Evolutionary conservation across 2,329 filamentous ascomycete genomes (phyloP).

Genomic region (Fusarium pseudoanthophilum): DNA sequence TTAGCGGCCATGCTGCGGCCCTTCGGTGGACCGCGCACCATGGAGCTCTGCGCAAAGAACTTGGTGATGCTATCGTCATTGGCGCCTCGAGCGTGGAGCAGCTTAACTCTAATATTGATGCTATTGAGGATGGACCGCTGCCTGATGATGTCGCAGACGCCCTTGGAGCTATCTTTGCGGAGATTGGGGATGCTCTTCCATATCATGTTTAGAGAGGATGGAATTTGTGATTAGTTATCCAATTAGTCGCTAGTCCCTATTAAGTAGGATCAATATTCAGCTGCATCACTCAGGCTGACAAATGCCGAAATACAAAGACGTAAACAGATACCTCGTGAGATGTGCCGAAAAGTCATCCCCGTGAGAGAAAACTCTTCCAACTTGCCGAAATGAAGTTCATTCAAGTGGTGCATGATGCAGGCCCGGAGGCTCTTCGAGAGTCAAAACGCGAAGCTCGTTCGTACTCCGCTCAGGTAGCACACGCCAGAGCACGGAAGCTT

Average conservation of each 20-base stretch:
- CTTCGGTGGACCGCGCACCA: neutral
- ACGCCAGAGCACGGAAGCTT: neutral
- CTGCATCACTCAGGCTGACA: neutral
- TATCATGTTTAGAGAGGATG: neutral
- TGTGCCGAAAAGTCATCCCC: neutral
- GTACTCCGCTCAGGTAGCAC: neutral
- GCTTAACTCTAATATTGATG: neutral
- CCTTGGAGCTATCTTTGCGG: neutral
- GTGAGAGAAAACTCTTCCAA: rapidly evolving
- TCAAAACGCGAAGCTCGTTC: neutral
- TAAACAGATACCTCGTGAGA: neutral
- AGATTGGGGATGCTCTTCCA: neutral
- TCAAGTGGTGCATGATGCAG: neutral
- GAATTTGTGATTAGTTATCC: neutral
- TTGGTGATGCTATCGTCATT: neutral
- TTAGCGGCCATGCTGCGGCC: neutral
- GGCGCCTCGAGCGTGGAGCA: neutral
- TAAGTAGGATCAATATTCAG: neutral
- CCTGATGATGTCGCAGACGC: neutral
- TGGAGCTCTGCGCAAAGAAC: neutral
- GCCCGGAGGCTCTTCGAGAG: neutral
- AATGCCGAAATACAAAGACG: neutral
- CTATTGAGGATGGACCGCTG: neutral
- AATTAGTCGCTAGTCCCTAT: neutral
- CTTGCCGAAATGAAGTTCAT: neutral